phyloP scores from a whole-genome alignment of 176 grass and related monocot species.

The Typha latifolia region DNA sequence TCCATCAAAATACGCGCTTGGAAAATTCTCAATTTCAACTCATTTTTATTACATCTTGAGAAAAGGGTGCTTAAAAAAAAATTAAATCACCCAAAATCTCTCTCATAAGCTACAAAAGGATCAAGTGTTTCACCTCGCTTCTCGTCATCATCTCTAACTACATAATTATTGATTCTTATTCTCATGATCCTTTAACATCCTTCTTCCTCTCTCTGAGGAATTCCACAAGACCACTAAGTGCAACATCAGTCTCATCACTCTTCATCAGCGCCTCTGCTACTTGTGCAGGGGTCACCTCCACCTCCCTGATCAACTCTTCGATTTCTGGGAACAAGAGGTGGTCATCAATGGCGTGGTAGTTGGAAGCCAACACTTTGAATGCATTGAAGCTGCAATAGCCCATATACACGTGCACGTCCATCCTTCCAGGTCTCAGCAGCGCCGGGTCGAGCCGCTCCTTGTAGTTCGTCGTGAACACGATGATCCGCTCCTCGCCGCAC shows the following conservation, averaged over 20 bases:
- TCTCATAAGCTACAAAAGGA: background rate
- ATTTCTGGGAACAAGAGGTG: background rate
- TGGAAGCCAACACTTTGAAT: conserved; percentile 10
- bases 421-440: conserved; percentile 18
- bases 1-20: no score
- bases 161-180: background rate
- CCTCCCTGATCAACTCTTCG: conserved; percentile 4
- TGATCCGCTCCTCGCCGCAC: conserved; percentile 15
- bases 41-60: no score
- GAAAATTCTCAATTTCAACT: no score
- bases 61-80: no score
- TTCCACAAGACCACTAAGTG: background rate
- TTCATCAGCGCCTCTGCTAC: conserved; percentile 14
- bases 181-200: background rate
- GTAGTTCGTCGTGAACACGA: conserved; percentile 30
- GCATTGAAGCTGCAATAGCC: conserved; percentile 9
- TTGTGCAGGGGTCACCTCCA: conserved; percentile 12
- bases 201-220: background rate
- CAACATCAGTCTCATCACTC: conserved; percentile 6
- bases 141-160: background rate
- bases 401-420: conserved; percentile 31
- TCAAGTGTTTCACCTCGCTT: background rate
- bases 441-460: conserved; percentile 23
- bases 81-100: no score
- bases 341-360: conserved; percentile 9